Evolutionary conservation across 2,329 filamentous ascomycete genomes (phyloP).

Genomic region (Aspergillus sp.): DNA sequence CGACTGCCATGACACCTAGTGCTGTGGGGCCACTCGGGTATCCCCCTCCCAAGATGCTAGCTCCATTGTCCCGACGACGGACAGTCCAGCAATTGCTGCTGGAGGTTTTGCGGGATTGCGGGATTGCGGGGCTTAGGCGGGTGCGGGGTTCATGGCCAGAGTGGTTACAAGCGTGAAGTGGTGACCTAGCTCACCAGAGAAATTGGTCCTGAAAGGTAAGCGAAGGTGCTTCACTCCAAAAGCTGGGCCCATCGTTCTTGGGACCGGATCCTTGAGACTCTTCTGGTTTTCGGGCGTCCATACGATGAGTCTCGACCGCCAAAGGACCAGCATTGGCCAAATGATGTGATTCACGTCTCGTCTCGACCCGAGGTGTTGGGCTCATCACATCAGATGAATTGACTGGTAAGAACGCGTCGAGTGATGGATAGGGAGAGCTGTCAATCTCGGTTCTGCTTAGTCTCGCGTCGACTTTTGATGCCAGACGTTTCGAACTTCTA

Average conservation of each 20-base stretch:
- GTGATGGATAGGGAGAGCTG: background rate
- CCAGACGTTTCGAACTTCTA: background rate
- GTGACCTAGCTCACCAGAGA: too few relatives aligned
- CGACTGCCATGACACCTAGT: background rate
- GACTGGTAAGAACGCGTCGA: background rate
- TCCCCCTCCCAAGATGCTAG: background rate
- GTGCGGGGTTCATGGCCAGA: background rate
- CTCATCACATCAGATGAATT: background rate
- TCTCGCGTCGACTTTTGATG: background rate
- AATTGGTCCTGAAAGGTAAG: slow-evolving; percentile 31
- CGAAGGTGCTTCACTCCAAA: slow-evolving; percentile 30
- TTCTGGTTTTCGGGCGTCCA: background rate
- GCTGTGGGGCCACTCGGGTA: background rate
- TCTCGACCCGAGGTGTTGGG: too few relatives aligned
- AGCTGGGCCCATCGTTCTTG: slow-evolving; percentile 14
- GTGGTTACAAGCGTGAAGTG: background rate
- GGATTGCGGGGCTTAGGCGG: background rate
- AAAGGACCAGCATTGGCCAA: background rate
- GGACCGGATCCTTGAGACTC: background rate
- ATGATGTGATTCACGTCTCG: too few relatives aligned
- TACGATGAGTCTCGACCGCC: background rate
- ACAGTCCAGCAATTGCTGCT: too few relatives aligned
- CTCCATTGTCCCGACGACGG: too few relatives aligned
- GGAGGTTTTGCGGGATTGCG: background rate
- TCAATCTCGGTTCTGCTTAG: background rate